phyloP scores from a whole-genome alignment of 108 stramenopile genomes.

The Skeletonema tropicum region DNA sequence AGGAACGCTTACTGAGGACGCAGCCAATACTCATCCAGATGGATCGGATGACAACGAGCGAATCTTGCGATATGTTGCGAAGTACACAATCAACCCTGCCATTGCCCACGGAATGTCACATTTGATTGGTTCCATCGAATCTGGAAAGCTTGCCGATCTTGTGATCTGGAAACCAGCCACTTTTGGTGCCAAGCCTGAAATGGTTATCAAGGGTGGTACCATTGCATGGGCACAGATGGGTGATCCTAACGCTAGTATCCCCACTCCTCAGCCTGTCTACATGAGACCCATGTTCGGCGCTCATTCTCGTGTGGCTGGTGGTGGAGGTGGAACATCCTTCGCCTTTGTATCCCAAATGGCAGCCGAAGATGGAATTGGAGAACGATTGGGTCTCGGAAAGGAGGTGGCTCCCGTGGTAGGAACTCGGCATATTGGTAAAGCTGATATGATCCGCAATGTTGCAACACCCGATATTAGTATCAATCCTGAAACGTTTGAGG shows the following conservation, averaged over 20 bases:
- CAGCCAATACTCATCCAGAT: slow-evolving; percentile 36
- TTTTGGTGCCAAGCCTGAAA: slow-evolving; percentile 97
- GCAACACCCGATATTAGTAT: slow-evolving; percentile 88
- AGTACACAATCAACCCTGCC: slow-evolving; percentile 99
- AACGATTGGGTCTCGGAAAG: slow-evolving; percentile 81
- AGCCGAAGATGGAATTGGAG: slow-evolving; percentile 47
- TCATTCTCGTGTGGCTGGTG: slow-evolving; percentile 44
- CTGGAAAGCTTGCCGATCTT: slow-evolving; percentile 94
- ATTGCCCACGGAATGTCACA: slow-evolving; percentile 96
- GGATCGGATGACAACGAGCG: slow-evolving; percentile 90
- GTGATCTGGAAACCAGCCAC: slow-evolving; percentile 93
- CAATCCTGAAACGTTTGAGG: slow-evolving; percentile 97
- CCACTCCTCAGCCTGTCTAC: slow-evolving; percentile 95
- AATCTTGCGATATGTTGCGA: slow-evolving; percentile 94
- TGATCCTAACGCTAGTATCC: slow-evolving; percentile 97
- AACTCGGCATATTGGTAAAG: slow-evolving; percentile 86
- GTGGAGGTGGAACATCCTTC: slow-evolving; percentile 60
- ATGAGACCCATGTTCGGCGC: slow-evolving; percentile 99
- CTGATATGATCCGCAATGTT: slow-evolving; percentile 95
- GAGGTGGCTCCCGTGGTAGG: slow-evolving; percentile 73
- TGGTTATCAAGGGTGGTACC: slow-evolving; percentile 95
- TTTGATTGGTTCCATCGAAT: slow-evolving; percentile 92
- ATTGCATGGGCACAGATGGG: slow-evolving; percentile 98
- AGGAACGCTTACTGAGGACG: slow-evolving; percentile 87
- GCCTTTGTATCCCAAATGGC: slow-evolving; percentile 91